Evolutionary conservation across 192 early-diverging fungal species (phyloP), one percentile per base, ranked within the genome.

Genomic region (Coemansia sp.): DNA sequence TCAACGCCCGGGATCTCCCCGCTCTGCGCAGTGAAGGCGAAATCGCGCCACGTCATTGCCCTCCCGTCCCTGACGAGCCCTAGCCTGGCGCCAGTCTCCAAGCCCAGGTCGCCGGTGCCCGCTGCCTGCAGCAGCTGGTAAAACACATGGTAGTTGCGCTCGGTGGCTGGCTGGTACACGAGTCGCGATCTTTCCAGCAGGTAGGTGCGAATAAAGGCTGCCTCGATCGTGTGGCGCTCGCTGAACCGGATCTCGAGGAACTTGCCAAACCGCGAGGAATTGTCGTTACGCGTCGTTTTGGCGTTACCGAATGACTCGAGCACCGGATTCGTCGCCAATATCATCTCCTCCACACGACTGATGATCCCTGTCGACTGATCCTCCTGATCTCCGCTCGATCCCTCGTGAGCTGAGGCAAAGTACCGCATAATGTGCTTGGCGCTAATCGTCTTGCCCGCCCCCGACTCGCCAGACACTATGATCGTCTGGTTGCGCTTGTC

Each of bases 281-380:
- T 99, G 83, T 99, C 97, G 84, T 99, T 99, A 70, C 97, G 82
- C 7, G 97, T 98, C 10, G 97, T 99, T 76, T 99, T 99, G 29
- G 97, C 94, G 80, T 99, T 99, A 65, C 97, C 97, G 71, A 99
- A 99, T 43, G 97, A 89, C 86, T 99, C 97, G 84, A 97, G 95
- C 69, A 99, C 97, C 10, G 97, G 97, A 81, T 99, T 99, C 37
- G 95, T 99, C 3, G 97, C 89, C 57, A 93, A 66, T 57, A 93
- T 90, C 81, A 89, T 87, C 64, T 93, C 89, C 66, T 93, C 91
- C 2, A 76, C 68, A 64, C 86, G 40, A 72, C 76, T 56, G 42
- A 74, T 59, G 41, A 60, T 17, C 40, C 68, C 65, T n/a, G 37
- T 56, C 48, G 58, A 57, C 36, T 80, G 82, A 17, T 35, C 29